Evolutionary conservation across 2,329 filamentous ascomycete species (phyloP), one percentile per base, ranked within the genome.

Genomic region (Ascochyta pisi): DNA sequence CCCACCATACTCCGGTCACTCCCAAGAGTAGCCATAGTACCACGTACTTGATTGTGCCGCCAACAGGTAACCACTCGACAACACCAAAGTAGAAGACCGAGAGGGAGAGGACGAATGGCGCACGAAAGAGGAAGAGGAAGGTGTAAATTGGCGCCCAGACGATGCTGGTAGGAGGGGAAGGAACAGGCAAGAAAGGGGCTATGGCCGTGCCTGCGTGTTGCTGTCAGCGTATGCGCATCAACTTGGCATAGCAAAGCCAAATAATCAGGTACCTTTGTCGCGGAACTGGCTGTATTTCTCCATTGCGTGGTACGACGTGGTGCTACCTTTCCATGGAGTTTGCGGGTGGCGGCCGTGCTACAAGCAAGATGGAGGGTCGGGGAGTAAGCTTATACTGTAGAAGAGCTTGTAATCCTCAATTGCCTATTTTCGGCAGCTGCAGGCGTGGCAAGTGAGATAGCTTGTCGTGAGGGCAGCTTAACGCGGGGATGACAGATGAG

Each of bases 1-100:
- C 89, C 94, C 94, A 98, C 92, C 93, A 98, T 54, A 99, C 91
- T 26, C 95, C 94, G 0, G 93, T 92, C 56, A 96, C 89, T 34
- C 87, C 89, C 65, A 99, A 85, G 63, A 98, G 85, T 58, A 87
- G 84, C 94, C 95, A 98, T 49, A 98, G 79, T 44, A 92, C 86
- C 12, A 90, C 86, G 78, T 98, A 98, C 70, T 92, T 92, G 39
- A 87, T 78, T 31, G 87, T 70, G 8, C 83, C 83, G 1, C 86
- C 86, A 9, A 89, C 82, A 0, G 92, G 92, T 13, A 96, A 84
- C 83, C 89, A 90, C 78, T 94, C 91, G 49, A 98, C 83, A 58
- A 96, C 68, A 57, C 90, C 73, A 73, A 98, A 95, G 79, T 96
- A 96, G 69, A 86, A 76, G 40, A 85, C 66, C 22, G 83, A 83